Conservation (phyloP, 257 asterid species). For the Plantago elongata region DNA sequence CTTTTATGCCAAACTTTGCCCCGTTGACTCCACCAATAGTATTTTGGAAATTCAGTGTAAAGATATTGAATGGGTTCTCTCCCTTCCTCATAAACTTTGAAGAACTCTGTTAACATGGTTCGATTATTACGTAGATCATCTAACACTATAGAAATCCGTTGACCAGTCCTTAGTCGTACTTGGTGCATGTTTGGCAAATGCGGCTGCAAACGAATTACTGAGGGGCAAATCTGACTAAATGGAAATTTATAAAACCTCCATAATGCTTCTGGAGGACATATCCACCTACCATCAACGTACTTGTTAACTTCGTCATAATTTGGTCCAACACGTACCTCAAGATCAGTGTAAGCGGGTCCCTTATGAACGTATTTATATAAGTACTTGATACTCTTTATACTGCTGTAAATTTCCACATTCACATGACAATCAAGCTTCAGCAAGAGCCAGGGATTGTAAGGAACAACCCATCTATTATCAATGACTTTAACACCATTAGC, state of each 20-base stretch:
- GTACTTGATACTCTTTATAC: too few species aligned
- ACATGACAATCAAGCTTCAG: too few species aligned
- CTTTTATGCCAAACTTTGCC: not conserved
- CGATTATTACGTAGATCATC: not conserved
- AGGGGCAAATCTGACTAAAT: not conserved
- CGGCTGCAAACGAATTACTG: not conserved
- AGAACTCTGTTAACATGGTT: conserved; percentile 5
- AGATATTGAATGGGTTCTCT: not conserved
- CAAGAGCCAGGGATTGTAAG: too few species aligned
- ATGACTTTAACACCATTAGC: not conserved
- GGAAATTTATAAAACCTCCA: not conserved
- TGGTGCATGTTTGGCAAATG: not conserved
- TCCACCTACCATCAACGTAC: not conserved
- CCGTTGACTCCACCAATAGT: not conserved
- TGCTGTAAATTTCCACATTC: too few species aligned
- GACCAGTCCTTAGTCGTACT: not conserved
- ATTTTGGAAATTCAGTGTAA: not conserved
- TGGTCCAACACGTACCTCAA: not conserved
- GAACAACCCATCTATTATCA: not conserved
- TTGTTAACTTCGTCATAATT: not conserved
- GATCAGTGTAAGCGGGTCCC: not conserved
- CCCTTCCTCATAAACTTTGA: not conserved
- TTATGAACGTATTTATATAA: not conserved
- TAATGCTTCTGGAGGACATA: not conserved
- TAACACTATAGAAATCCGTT: not conserved